Percentiles rank a stretch among this genome's conserved stretches.
Conservation (phyloP, 2,329 filamentous ascomycete species). For the Ophiocordyceps camponoti-rufipedis region DNA sequence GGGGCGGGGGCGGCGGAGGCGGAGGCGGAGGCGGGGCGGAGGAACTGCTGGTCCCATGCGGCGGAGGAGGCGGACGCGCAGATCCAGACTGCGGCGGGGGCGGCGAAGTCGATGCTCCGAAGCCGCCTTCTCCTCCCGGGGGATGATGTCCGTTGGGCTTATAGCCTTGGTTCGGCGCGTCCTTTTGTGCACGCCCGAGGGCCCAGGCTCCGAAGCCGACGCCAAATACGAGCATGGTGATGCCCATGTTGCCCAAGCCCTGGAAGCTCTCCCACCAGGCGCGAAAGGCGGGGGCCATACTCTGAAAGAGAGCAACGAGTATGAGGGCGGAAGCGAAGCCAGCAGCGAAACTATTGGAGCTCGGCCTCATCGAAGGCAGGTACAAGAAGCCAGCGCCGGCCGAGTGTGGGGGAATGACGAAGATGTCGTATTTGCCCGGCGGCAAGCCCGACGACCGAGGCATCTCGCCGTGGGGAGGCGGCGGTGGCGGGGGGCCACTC, state of each 20-base stretch:
- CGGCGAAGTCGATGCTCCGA: constrained; percentile 11
- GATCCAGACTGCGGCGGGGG: constrained; percentile 13
- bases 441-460: constrained; percentile 58
- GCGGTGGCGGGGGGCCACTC: constrained; percentile 47
- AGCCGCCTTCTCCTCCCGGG: constrained; percentile 10
- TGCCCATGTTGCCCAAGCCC: constrained; percentile 53
- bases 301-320: constrained; percentile 53
- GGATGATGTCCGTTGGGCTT: constrained; percentile 6
- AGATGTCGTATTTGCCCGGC: constrained; percentile 88
- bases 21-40: constrained; percentile 2
- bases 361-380: constrained; percentile 72
- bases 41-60: constrained; percentile 6
- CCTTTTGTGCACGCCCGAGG: constrained; percentile 19
- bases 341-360: constrained; percentile 79
- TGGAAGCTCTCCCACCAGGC: constrained; percentile 56
- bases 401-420: constrained; percentile 85
- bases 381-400: constrained; percentile 82
- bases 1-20: constrained; percentile 2
- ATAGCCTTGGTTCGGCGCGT: constrained; percentile 6
- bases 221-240: constrained; percentile 51
- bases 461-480: constrained; percentile 69
- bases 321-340: constrained; percentile 65
- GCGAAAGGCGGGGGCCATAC: constrained; percentile 54
- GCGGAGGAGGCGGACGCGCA: constrained; percentile 14
- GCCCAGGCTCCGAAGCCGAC: constrained; percentile 69